Base-by-base conservation (phyloP, 1,284 basidiomycete genomes). In the Naganishia cerealis region DNA sequence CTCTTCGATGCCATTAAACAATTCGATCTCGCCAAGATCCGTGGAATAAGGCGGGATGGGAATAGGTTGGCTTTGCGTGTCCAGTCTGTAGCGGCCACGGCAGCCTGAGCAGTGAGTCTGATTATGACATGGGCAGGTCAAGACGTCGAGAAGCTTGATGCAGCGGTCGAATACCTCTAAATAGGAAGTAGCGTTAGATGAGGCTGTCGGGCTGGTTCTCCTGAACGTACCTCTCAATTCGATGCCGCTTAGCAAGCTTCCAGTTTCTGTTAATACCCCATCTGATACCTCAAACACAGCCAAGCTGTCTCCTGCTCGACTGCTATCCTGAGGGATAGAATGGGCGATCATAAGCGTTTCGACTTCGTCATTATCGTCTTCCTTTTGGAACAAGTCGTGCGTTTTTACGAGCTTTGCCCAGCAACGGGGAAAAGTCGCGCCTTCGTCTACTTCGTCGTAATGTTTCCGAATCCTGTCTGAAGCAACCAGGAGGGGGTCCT, bases 201-300 rank as follows among this genome's bases (percentile, higher is more conserved):
- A 24, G 18, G 12, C 43, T 4, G 26, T 24, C 4, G 10, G 36
- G 36, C 13, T 15, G 4, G 18, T 29, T 9, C 46, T n/a, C 8
- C 33, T 26, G 12, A 52, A 63, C 61, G 52, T 13, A 63, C 61
- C 50, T 18, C 52, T 40, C 18, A 63, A 50, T 26, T 53, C 50
- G 9, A 54, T 42, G 4, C 29, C 61, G 9, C 15, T 40, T 26
- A 63, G 29, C 24, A 63, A 15, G 1, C 52, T 26, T 50, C 40
- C 52, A 26, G 26, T 42, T 26, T 54, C 50, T 18, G 38, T 63
- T 38, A 54, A 42, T 26, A 63, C 29, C 18, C 61, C 61, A 54
- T 63, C 61, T 16, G 50, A 63, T 10, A 63, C 26, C 24, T 63
- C 61, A 24, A 53, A 63, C 21, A 63, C 38, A 7, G 40, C 52